Evolutionary conservation across 805 yeast genomes (phyloP).

Genomic region (Sugiyamaella mastotermitis): DNA sequence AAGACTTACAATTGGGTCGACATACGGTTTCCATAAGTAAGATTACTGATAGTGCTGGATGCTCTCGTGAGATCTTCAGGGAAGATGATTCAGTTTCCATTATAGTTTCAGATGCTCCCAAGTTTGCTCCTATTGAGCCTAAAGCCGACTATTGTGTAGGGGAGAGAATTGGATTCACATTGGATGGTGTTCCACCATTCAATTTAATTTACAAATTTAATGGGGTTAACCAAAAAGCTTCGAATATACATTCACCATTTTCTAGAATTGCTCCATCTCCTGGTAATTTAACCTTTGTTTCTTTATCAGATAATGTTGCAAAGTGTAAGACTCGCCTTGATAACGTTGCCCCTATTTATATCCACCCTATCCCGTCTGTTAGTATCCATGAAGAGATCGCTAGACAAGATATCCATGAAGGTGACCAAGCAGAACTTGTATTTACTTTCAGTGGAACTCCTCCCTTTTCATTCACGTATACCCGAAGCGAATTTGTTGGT

Average conservation of each 20-base stretch:
- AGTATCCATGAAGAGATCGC: slow-evolving; percentile 70
- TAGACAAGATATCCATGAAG: slow-evolving; percentile 84
- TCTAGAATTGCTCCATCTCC: slow-evolving; percentile 74
- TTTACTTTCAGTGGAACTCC: slow-evolving; percentile 84
- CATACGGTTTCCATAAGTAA: slow-evolving; percentile 54
- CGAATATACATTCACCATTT: slow-evolving; percentile 41
- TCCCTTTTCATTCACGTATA: slow-evolving; percentile 83
- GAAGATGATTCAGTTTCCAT: slow-evolving; percentile 43
- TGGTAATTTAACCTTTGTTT: slow-evolving; percentile 63
- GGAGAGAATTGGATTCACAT: slow-evolving; percentile 69
- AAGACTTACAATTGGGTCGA: slow-evolving; percentile 59
- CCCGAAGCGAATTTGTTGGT: slow-evolving; percentile 53
- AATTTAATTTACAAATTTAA: slow-evolving; percentile 69
- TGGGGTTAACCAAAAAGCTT: slow-evolving; percentile 51
- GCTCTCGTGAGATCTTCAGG: slow-evolving; percentile 44
- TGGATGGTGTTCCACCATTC: slow-evolving; percentile 79
- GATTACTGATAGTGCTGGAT: slow-evolving; percentile 65
- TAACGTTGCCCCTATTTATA: slow-evolving; percentile 31
- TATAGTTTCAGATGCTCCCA: slow-evolving; percentile 71
- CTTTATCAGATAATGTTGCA: slow-evolving; percentile 68
- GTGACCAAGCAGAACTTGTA: slow-evolving; percentile 83
- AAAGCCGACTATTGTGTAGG: slow-evolving; percentile 77
- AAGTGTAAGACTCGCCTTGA: slow-evolving; percentile 45
- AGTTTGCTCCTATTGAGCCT: slow-evolving; percentile 43
- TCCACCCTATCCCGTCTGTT: slow-evolving; percentile 69